phyloP scores from a whole-genome alignment of 129 eudicot genomes.

The Centella asiatica region DNA sequence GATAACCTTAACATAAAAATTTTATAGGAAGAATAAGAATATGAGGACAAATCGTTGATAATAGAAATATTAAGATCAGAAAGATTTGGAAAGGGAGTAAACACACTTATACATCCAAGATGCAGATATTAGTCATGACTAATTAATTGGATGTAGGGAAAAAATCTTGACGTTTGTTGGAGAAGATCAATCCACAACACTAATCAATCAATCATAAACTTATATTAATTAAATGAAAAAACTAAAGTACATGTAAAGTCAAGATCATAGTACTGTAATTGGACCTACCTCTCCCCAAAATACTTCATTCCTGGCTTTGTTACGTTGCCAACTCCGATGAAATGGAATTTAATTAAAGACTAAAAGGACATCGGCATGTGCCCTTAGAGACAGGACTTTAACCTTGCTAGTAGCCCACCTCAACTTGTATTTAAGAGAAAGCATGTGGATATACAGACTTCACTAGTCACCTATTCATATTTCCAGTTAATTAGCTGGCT shows the following conservation, averaged over 20 bases:
- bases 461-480: neutral
- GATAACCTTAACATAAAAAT: no score
- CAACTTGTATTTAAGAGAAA: conserved; percentile 1
- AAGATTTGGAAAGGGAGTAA: no score
- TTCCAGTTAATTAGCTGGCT: no score
- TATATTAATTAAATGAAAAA: no score
- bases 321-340: neutral
- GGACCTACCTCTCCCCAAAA: neutral
- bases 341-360: neutral
- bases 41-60: no score
- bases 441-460: neutral
- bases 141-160: no score
- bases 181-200: neutral
- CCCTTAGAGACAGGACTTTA: neutral
- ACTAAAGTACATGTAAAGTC: neutral
- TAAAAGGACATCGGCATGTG: conserved; percentile 1
- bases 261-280: neutral
- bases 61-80: no score
- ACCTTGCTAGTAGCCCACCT: neutral
- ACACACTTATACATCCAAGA: no score
- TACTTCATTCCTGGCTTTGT: neutral
- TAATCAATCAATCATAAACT: no score
- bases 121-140: no score
- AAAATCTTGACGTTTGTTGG: no score
- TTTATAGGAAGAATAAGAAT: no score